These are phyloP conservation scores for Boletus pseudo-olivaceus DNA, from an alignment of 768 basidiomycete species.

Conservation along the genomic window DNA sequence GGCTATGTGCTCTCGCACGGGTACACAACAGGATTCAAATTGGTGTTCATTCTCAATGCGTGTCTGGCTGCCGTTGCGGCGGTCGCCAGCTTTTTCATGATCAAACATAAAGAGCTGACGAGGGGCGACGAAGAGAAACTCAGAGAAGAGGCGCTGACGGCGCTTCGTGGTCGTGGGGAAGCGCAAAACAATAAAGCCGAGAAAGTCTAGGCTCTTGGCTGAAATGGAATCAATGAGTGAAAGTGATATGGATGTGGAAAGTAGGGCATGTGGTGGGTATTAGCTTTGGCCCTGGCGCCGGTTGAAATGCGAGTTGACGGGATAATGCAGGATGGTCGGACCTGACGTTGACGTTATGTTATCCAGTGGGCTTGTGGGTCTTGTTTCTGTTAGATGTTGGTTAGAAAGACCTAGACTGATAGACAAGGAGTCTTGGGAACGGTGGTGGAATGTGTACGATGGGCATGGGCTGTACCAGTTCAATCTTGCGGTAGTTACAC, in stretches of 20 bases:
- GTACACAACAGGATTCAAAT: slow-evolving; percentile 54
- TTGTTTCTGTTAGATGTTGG: not conserved
- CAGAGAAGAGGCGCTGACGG: slow-evolving; percentile 36
- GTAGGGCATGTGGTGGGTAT: not conserved
- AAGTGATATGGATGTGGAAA: not conserved
- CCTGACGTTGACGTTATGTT: not conserved
- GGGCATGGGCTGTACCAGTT: not conserved
- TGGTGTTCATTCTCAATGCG: slow-evolving; percentile 61
- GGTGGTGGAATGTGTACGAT: not conserved
- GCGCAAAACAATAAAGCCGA: not conserved
- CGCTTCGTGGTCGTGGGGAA: not conserved
- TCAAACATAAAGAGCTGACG: slow-evolving; percentile 58
- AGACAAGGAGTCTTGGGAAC: not conserved
- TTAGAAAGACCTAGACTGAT: not conserved
- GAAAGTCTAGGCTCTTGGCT: slow-evolving; percentile 1
- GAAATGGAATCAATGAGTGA: not conserved
- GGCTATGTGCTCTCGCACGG: slow-evolving; percentile 43
- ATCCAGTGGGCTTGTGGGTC: not conserved
- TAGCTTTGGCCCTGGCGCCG: not conserved
- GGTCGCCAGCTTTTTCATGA: slow-evolving; percentile 55
- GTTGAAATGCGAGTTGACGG: not conserved
- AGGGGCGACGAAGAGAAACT: slow-evolving; percentile 53
- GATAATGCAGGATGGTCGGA: not conserved
- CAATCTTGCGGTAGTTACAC: not conserved
- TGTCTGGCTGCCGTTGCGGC: slow-evolving; percentile 51